Evolutionary conservation across 257 asterid species (phyloP).

Genomic region (Fraxinus excelsior): DNA sequence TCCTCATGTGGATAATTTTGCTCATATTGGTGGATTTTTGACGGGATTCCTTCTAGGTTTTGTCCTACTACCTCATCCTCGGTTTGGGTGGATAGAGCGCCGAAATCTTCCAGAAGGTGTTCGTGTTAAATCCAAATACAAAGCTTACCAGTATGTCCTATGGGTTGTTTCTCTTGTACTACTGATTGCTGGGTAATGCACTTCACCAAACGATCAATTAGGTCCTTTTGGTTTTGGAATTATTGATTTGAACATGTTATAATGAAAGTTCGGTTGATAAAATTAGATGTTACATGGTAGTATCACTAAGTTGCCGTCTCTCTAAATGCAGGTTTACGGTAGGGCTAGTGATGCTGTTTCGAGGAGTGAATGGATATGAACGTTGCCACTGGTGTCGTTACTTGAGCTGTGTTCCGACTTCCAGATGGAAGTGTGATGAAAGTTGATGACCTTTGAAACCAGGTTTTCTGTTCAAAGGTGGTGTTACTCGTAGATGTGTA

Average conservation of each 20-base stretch:
- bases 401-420: slow-evolving; percentile 17
- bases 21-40: slow-evolving; percentile 54
- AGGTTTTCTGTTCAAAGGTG: too few relatives aligned
- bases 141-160: slow-evolving; percentile 64
- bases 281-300: neutral
- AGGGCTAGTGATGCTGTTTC: slow-evolving; percentile 6
- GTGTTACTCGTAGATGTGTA: too few relatives aligned
- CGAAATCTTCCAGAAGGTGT: slow-evolving; percentile 50
- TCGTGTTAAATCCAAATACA: slow-evolving; percentile 62
- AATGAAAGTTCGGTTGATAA: neutral
- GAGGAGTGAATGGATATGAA: neutral
- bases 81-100: slow-evolving; percentile 40
- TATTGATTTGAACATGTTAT: too few relatives aligned
- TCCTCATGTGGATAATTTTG: slow-evolving; percentile 10
- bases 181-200: slow-evolving; percentile 65
- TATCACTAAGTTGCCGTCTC: too few relatives aligned
- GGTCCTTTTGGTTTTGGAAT: too few relatives aligned
- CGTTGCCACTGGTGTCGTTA: slow-evolving; percentile 17
- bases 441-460: neutral
- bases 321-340: neutral
- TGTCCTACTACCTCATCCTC: slow-evolving; percentile 12
- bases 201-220: neutral
- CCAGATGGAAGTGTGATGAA: slow-evolving; percentile 15
- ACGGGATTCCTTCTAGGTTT: slow-evolving; percentile 13
- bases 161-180: slow-evolving; percentile 55